Percentiles rank a stretch among this genome's conserved stretches.
Evolutionary conservation across 2,329 filamentous ascomycete genomes (phyloP).

Genomic region (Diaporthe vaccinii): DNA sequence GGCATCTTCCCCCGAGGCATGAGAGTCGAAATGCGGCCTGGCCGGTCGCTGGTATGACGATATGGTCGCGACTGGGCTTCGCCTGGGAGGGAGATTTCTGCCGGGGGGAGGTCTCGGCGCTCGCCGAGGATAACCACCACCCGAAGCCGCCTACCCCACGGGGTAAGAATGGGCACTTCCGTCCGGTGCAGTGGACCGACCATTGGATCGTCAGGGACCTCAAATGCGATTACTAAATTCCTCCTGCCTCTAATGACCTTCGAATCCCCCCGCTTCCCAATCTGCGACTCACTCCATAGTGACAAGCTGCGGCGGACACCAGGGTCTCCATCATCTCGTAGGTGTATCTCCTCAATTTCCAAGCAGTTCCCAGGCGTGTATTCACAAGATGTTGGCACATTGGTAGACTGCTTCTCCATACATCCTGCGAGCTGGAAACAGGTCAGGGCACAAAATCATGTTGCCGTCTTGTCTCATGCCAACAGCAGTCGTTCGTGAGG

Average conservation of each 20-base stretch:
- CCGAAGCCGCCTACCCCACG: conserved; percentile 8
- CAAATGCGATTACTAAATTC: too few species aligned
- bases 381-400: background rate
- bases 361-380: background rate
- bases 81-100: conserved; percentile 11
- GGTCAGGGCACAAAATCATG: background rate
- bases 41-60: background rate
- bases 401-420: background rate
- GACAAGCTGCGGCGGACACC: background rate
- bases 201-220: conserved; percentile 16
- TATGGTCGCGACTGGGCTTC: background rate
- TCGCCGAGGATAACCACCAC: background rate
- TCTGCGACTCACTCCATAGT: background rate
- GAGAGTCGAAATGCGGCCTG: background rate
- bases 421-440: background rate
- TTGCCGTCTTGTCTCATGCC: background rate
- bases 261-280: background rate
- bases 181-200: background rate
- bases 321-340: background rate
- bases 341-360: background rate
- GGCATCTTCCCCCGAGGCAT: conserved; percentile 4
- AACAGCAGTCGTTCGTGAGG: background rate
- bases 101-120: conserved; percentile 7
- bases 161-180: conserved; percentile 18
- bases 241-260: background rate